Evolutionary conservation across 768 basidiomycete genomes (phyloP).

Genomic region (Calvatia gigantea): DNA sequence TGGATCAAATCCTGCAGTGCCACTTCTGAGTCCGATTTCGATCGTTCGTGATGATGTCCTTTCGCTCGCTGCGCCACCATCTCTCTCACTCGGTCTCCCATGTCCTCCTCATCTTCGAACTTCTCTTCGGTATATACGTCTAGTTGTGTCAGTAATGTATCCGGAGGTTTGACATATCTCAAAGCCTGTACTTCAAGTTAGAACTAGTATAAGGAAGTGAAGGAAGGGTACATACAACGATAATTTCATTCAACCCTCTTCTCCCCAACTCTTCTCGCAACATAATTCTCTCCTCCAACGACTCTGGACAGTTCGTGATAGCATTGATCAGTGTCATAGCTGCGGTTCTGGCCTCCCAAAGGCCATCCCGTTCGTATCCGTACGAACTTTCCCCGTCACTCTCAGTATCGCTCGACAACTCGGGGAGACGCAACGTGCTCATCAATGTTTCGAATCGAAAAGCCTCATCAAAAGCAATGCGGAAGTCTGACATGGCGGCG

Average conservation of each 20-base stretch:
- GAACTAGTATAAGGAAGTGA: neutral
- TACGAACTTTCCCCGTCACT: constrained; percentile 28
- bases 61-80: constrained; percentile 23
- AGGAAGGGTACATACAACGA: constrained; percentile 60
- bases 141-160: constrained; percentile 67
- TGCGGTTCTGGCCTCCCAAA: constrained; percentile 81
- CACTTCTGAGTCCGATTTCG: constrained; percentile 47
- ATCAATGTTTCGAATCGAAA: constrained; percentile 83
- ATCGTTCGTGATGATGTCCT: constrained; percentile 24
- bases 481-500: constrained; percentile 77
- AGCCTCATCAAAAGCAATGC: constrained; percentile 62
- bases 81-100: constrained; percentile 57
- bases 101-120: constrained; percentile 85
- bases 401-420: constrained; percentile 32
- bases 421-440: constrained; percentile 53
- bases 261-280: constrained; percentile 82
- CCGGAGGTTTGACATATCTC: constrained; percentile 73
- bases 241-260: constrained; percentile 77
- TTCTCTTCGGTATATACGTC: constrained; percentile 85
- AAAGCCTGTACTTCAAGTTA: constrained; percentile 48
- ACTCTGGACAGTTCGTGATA: constrained; percentile 69
- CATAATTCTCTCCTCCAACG: constrained; percentile 73
- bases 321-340: constrained; percentile 80
- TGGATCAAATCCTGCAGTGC: constrained; percentile 59
- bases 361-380: constrained; percentile 56